Base-by-base conservation (phyloP, 345 rosid genomes). In the Eucalyptus polyanthemos region DNA sequence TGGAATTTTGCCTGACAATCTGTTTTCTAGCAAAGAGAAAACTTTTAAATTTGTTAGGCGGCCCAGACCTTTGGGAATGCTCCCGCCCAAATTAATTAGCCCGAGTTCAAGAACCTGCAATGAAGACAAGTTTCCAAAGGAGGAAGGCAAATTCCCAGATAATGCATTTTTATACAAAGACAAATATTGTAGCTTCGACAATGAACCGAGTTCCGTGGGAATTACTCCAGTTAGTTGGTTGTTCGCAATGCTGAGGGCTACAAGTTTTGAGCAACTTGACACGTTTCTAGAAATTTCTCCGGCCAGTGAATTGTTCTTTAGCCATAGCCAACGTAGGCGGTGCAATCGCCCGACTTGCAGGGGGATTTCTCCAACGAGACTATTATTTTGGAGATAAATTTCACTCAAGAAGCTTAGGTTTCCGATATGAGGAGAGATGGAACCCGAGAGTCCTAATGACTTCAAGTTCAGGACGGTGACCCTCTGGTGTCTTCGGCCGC, bases 1-100 rank as follows among this genome's bases (percentile, higher is more conserved):
- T 2, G 93, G 93, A 51, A 93, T 88, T 9, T 14, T 44, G 9
- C 91, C 92, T 0, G 90, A 91, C 19, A 92, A 44, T 50, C 12
- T 81, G 12, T 92, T 90, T 31, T 0, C 51, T 5, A 4, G 5
- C 8, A 27, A n/a, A 47, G 14, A 5, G 31, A 42, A 8, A 4
- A 1, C 5, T 4, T 13, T 2, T 15, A 44, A 49, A 86, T 5
- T 86, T 31, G 7, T 15, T 8, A 29, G 12, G 51, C 4, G 0
- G 37, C 87, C 40, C 0, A 86, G 2, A 86, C 4, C 51, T 47
- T 86, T 2, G 31, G 87, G 87, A 50, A 85, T 85, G 53, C 21
- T 44, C 19, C 53, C 53, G 0, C 5, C 37, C 21, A 86, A 86
- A 24, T 50, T 25, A 6, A 2, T 86, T 27, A 2, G 25, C 14